Conservation (phyloP, 2,329 filamentous ascomycete genomes). For the Diaporthe sp. region DNA sequence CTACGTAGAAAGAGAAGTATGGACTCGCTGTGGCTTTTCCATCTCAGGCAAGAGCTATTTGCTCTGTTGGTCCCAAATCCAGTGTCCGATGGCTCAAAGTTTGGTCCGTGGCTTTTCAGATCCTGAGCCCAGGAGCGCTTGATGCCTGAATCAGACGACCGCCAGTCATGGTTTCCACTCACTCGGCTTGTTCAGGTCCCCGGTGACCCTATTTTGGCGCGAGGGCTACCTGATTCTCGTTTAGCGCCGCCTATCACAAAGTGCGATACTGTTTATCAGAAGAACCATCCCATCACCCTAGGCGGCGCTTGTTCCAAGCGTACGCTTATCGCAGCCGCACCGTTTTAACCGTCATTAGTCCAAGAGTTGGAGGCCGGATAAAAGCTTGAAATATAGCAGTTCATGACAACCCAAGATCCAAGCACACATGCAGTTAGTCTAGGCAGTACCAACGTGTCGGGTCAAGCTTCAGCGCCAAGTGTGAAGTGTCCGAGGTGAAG, state of each 20-base stretch:
- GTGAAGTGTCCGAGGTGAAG: neutral
- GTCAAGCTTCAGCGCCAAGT: conserved; percentile 24
- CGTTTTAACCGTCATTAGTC: neutral
- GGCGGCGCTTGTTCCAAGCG: conserved; percentile 16
- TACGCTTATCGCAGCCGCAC: neutral
- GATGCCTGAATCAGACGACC: too few species aligned
- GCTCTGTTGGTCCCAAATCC: rapidly evolving
- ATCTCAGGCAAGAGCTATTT: neutral
- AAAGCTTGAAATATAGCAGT: neutral
- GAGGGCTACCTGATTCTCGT: neutral
- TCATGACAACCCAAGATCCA: neutral
- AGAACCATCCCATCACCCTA: neutral
- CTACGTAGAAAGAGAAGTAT: neutral
- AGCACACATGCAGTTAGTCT: neutral
- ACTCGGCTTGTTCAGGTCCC: neutral
- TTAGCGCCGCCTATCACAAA: neutral
- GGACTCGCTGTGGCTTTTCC: rapidly evolving
- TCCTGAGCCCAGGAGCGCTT: neutral
- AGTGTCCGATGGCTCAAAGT: too few species aligned
- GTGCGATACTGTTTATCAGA: neutral
- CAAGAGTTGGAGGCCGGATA: neutral
- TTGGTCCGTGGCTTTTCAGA: neutral
- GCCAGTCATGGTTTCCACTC: neutral
- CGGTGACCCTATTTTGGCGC: too few species aligned
- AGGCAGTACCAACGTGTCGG: neutral